These are phyloP conservation scores for Plasmodium fragile DNA, from an alignment of 169 alveolate species.

Conservation along the genomic window DNA sequence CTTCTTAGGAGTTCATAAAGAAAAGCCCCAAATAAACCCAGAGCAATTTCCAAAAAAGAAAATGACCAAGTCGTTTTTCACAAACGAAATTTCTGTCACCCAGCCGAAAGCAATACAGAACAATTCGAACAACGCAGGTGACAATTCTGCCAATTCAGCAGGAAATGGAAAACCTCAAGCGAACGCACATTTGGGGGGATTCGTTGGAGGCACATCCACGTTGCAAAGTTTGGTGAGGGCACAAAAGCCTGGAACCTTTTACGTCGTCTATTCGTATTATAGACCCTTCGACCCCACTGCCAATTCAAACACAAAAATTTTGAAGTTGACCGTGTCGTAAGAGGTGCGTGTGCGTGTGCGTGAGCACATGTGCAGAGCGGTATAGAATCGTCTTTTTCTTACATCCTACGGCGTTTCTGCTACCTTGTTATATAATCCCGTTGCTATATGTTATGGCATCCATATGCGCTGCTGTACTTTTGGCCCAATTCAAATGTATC, in stretches of 20 bases:
- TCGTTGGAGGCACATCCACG: constrained; percentile 22
- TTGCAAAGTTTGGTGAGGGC: constrained; percentile 30
- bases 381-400: background rate
- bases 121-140: background rate
- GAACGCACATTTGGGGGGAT: background rate
- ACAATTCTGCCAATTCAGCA: background rate
- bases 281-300: constrained; percentile 53
- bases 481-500: background rate
- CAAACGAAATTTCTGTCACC: constrained; percentile 48
- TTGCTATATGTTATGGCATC: background rate
- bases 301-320: constrained; percentile 28
- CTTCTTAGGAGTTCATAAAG: constrained; percentile 29
- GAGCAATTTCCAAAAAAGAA: constrained; percentile 31
- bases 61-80: constrained; percentile 17
- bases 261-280: constrained; percentile 35
- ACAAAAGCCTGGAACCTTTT: constrained; percentile 15
- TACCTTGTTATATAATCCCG: background rate
- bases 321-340: constrained; percentile 26
- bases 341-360: too few relatives aligned
- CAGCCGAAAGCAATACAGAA: constrained; percentile 10
- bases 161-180: background rate
- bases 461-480: background rate
- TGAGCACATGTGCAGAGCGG: background rate
- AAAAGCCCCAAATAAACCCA: constrained; percentile 13
- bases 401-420: background rate